Percentiles rank a stretch among this genome's conserved stretches.
phyloP scores from a whole-genome alignment of 129 eudicot genomes.

The Flaveria trinervia region DNA sequence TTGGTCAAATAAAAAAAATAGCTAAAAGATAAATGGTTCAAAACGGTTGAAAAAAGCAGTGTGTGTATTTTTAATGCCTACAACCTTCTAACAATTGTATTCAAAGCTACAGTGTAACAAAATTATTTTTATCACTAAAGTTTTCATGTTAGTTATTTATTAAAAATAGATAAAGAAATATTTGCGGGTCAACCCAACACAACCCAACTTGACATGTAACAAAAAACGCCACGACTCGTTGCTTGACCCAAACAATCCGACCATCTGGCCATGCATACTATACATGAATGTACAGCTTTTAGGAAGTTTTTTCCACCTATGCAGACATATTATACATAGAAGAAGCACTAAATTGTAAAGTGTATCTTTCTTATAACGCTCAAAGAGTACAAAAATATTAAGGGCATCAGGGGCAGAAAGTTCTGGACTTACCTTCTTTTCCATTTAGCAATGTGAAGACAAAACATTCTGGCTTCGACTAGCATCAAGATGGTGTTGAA shows the following conservation, averaged over 20 bases:
- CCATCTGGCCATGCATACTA: neutral
- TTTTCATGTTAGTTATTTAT: neutral
- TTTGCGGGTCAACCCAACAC: neutral
- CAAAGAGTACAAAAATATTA: neutral
- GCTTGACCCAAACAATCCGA: neutral
- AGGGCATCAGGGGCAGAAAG: neutral
- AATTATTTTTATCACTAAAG: no score
- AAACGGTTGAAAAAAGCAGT: neutral
- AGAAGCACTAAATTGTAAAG: neutral
- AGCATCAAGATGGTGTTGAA: slow-evolving; percentile 22
- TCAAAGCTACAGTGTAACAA: no score
- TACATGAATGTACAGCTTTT: no score
- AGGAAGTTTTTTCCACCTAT: no score
- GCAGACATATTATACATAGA: neutral
- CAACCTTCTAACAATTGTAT: neutral
- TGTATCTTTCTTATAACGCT: neutral
- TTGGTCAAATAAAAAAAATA: neutral
- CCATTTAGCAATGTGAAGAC: slow-evolving; percentile 24
- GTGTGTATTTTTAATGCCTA: neutral
- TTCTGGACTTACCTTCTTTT: neutral
- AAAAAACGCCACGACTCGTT: neutral
- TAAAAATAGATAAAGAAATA: no score
- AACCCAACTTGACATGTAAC: neutral
- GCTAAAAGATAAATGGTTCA: neutral
- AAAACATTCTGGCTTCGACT: slow-evolving; percentile 30